Evolutionary conservation across 2,329 filamentous ascomycete species (phyloP).

Genomic region (Tolypocladium tundrense): DNA sequence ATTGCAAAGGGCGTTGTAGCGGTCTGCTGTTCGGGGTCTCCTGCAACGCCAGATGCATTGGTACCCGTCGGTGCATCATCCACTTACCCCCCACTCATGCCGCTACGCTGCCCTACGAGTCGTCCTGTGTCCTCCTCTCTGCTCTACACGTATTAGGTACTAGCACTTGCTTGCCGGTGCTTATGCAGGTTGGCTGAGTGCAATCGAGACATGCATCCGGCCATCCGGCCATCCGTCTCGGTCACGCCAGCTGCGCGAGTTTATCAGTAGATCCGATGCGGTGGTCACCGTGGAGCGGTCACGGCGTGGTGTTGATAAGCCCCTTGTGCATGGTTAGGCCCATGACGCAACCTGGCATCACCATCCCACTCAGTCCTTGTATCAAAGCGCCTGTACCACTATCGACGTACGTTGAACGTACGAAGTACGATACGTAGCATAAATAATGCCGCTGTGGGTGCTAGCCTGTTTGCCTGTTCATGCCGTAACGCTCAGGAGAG

Average conservation of each 20-base stretch:
- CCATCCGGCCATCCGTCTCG: not conserved
- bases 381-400: not conserved
- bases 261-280: not conserved
- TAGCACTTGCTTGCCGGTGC: not conserved
- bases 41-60: not conserved
- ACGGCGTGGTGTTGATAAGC: not conserved
- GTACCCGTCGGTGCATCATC: not conserved
- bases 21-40: not conserved
- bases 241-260: not conserved
- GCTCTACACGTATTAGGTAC: not conserved
- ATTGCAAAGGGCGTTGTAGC: not conserved
- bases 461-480: not conserved
- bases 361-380: not conserved
- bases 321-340: not conserved
- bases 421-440: not conserved
- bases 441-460: not conserved
- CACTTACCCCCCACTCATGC: not conserved
- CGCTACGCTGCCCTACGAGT: not conserved
- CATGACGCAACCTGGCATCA: not conserved
- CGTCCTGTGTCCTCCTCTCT: not conserved
- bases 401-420: not conserved
- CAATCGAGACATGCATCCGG: not conserved
- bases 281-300: not conserved
- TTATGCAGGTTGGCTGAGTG: not conserved
- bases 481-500: not conserved